Evolutionary conservation across 352 stramenopile genomes (phyloP), one percentile per base, ranked within the genome.

Genomic region (Lagenidium giganteum): DNA sequence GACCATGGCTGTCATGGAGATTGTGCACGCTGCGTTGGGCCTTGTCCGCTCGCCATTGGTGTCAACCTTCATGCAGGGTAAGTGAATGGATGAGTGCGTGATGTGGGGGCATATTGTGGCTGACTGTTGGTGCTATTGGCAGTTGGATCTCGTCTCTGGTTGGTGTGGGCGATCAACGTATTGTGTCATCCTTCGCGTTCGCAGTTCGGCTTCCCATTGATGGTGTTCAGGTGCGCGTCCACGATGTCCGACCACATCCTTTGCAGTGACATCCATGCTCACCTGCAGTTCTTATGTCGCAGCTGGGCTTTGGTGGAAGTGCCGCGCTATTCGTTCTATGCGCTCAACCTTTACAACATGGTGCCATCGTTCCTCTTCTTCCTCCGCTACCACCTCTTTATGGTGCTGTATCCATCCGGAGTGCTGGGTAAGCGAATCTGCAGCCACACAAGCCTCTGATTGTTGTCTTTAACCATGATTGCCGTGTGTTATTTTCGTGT

Each of bases 271-370:
- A 22, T 37, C 23, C n/a, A n/a, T n/a, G n/a, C n/a, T n/a, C n/a
- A n/a, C n/a, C n/a, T n/a, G 27, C 14, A 32, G 9, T 32, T 8
- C 9, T 14, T 8, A 32, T 14, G 1, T 31, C 4, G 17, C 36
- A 90, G 76, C 49, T 96, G 87, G 87, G 69, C 71, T 5, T 67
- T 94, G 37, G 83, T 95, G 14, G 88, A 96, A 49, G 89, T 98
- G 22, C 93, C 93, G 42, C 94, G 96, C 38, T 99, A 99, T 74
- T 71, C 96, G 9, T 99, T 99, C 67, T 99, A 99, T 64, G 71
- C 96, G 16, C 68, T 96, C 45, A 97, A 98, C 55, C 55, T 99
- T 38, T 73, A 97, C 63, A 71, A 93, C 38, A 83, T 68, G 36
- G 90, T 97, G 57, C 96, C 96, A n/a, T 95, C 81, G 51, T 87